Conservation (phyloP, 495 filamentous ascomycete species). For the Penicillium riverlandense region DNA sequence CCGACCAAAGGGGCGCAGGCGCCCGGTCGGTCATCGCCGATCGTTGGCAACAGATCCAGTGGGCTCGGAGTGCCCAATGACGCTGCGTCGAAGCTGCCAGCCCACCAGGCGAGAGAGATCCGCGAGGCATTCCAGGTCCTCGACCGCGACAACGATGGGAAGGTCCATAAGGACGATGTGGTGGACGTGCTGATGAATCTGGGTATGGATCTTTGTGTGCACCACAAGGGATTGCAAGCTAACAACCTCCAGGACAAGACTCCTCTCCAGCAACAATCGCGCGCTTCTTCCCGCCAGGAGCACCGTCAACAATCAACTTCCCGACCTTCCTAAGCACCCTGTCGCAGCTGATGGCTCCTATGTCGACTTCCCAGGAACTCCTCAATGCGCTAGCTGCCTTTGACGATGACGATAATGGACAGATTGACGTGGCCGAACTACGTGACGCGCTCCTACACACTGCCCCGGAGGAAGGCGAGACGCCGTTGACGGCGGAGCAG, state of each 20-base stretch:
- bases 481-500: slow-evolving; percentile 61
- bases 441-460: slow-evolving; percentile 78
- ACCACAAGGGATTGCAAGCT: too few species aligned
- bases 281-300: slow-evolving; percentile 67
- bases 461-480: slow-evolving; percentile 64
- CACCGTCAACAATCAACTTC: slow-evolving; percentile 63
- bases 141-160: slow-evolving; percentile 72
- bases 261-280: slow-evolving; percentile 54
- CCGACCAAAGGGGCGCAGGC: slow-evolving; percentile 34
- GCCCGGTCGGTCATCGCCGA: slow-evolving; percentile 19
- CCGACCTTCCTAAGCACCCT: slow-evolving; percentile 76
- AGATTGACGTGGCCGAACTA: slow-evolving; percentile 77
- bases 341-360: slow-evolving; percentile 58
- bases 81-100: slow-evolving; percentile 54
- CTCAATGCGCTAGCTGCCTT: slow-evolving; percentile 87
- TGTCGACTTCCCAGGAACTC: slow-evolving; percentile 71
- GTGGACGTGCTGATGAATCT: slow-evolving; percentile 72
- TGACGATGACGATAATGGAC: slow-evolving; percentile 90
- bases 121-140: slow-evolving; percentile 83
- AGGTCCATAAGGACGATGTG: slow-evolving; percentile 69
- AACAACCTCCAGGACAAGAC: slow-evolving; percentile 37
- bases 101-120: slow-evolving; percentile 64
- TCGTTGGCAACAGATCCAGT: slow-evolving; percentile 17
- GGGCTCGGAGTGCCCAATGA: slow-evolving; percentile 28
- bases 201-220: slow-evolving; percentile 30